These are phyloP conservation scores for Kurtzmaniella quercitrusa DNA, from an alignment of 1,139 yeast genomes.

Conservation along the genomic window DNA sequence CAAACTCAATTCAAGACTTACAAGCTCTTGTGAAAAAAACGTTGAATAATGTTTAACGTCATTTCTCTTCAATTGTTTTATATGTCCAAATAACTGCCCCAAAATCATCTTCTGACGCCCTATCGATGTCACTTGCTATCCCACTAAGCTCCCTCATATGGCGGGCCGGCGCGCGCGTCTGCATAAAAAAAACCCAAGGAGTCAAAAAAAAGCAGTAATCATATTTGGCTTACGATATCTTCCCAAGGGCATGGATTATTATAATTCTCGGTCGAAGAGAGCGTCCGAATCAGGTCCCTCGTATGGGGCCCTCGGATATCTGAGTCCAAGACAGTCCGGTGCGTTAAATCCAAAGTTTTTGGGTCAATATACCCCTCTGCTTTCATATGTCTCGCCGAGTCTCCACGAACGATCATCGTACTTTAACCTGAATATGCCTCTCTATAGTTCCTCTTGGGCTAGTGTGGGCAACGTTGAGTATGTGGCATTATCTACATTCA, in stretches of 20 bases:
- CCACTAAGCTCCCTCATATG: neutral
- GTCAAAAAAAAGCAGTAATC: neutral
- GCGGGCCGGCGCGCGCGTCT: constrained; percentile 1
- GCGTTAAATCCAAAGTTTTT: constrained; percentile 5
- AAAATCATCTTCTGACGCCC: neutral
- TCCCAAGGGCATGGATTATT: constrained; percentile 9
- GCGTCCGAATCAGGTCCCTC: constrained; percentile 3
- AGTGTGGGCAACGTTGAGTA: constrained; percentile 39
- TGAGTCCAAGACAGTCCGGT: constrained; percentile 9
- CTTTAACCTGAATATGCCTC: constrained; percentile 53
- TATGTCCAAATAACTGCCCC: no score
- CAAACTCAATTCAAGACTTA: no score
- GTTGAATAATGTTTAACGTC: no score
- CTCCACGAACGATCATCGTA: constrained; percentile 48
- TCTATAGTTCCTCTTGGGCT: constrained; percentile 69
- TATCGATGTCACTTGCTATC: neutral
- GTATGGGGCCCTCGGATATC: constrained; percentile 5
- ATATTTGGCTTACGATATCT: neutral
- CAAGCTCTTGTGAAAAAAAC: no score
- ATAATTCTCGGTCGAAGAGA: constrained; percentile 6
- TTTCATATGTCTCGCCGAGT: neutral
- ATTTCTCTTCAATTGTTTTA: no score
- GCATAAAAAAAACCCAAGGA: neutral
- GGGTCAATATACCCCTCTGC: constrained; percentile 5
- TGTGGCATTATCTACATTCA: constrained; percentile 63